Evolutionary conservation across 2,329 filamentous ascomycete genomes (phyloP), one percentile per base, ranked within the genome.

Genomic region (Geosmithia morbida): DNA sequence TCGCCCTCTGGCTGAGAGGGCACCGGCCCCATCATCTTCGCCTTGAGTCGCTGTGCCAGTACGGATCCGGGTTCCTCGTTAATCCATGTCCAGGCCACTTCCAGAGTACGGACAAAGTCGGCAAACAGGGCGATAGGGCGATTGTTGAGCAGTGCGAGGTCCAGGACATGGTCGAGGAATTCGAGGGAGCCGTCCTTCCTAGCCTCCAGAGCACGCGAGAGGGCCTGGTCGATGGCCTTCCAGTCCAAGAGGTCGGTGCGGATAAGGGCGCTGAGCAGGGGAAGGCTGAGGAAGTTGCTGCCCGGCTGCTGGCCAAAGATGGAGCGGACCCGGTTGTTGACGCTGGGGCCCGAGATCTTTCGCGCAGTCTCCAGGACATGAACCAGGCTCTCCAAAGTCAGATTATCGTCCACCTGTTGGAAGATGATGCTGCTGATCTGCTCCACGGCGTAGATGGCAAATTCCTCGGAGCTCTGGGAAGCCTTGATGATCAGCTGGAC

Each of bases 71-170:
- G 75, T 16, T 94, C 83, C 52, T 89, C 85, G 7, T 71, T 68
- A 33, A 94, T 76, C 87, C 88, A 95, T 44, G 77, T 69, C 67
- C 85, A 89, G 41, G 92, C 81, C 44, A 81, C 83, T 53, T 90
- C 83, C 48, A 95, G 72, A 49, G 87, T 94, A 51, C 79, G 76
- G 7, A 87, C 81, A 57, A 96, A 94, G 64, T 97, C 88, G 2
- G 88, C 81, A 55, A 87, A 85, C 44, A 96, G 69, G 1, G 84
- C 85, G 40, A 83, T 76, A 0, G 87, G 86, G 43, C 81, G 79
- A 44, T 88, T 85, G 54, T 79, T 85, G 45, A 94, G 75, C 8
- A 96, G 68, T 0, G 89, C 77, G 42, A 87, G 77, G 53, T 92
- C 84, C 52, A 95, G 71, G 42, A 96, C 70, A 42, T 81, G 80